These are phyloP conservation scores for Mucor saturninus DNA, from an alignment of 371 early-diverging fungal genomes.

Conservation along the genomic window DNA sequence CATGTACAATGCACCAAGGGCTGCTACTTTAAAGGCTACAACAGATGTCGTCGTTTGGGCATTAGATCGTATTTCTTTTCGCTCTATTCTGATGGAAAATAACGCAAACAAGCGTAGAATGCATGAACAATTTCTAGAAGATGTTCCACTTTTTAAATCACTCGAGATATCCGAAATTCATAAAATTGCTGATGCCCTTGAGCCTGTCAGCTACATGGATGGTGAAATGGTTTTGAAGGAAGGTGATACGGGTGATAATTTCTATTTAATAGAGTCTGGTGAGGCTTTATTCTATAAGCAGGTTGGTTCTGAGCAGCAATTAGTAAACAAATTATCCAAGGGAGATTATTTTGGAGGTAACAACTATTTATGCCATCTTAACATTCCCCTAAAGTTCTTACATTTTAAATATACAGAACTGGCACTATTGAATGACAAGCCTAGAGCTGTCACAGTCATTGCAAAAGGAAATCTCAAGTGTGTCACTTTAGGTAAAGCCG, in stretches of 20 bases:
- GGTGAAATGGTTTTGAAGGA: conserved; percentile 81
- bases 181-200: conserved; percentile 93
- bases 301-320: conserved; percentile 50
- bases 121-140: conserved; percentile 89
- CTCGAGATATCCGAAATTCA: conserved; percentile 88
- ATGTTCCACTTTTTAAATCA: conserved; percentile 83
- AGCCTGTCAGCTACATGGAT: conserved; percentile 80
- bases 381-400: neutral
- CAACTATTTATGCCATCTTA: neutral
- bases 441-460: conserved; percentile 84
- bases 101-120: conserved; percentile 84
- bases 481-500: conserved; percentile 87
- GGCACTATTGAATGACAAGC: conserved; percentile 86
- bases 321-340: conserved; percentile 70
- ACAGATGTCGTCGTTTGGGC: conserved; percentile 90
- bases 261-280: conserved; percentile 88
- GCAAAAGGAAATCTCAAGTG: conserved; percentile 88
- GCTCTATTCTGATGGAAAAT: conserved; percentile 89
- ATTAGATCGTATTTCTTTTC: conserved; percentile 91
- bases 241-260: conserved; percentile 80
- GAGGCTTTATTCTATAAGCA: conserved; percentile 76
- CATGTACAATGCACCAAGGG: conserved; percentile 96
- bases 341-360: conserved; percentile 90
- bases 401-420: conserved; percentile 61
- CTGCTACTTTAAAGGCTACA: conserved; percentile 90